A percentile compares a stretch with the other conserved stretches of the same genome.
Conservation (phyloP, 1,284 basidiomycete species). For the Flammula alnicola region DNA sequence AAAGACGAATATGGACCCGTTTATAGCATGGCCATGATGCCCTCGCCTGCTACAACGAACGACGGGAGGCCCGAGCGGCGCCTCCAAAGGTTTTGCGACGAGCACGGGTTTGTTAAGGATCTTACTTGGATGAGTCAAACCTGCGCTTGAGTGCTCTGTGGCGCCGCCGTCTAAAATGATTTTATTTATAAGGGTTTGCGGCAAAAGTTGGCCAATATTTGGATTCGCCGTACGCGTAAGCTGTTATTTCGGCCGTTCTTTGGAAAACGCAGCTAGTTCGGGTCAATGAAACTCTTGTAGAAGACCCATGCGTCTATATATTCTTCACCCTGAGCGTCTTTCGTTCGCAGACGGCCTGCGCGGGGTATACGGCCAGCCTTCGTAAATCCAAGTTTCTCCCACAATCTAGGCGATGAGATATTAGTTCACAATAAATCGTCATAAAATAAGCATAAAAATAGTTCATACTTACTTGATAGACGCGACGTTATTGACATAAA, state of each 20-base stretch:
- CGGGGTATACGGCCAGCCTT: constrained; percentile 85
- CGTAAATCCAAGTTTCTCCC: constrained; percentile 86
- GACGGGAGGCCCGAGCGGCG: too few species aligned
- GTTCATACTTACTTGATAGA: constrained; percentile 58
- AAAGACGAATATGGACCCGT: too few species aligned
- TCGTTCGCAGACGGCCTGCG: constrained; percentile 77
- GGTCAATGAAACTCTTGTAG: constrained; percentile 72
- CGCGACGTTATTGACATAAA: constrained; percentile 83
- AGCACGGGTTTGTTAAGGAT: constrained; percentile 2
- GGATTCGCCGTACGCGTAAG: too few species aligned
- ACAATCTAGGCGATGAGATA: constrained; percentile 57
- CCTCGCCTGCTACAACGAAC: too few species aligned
- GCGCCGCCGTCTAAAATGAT: neutral
- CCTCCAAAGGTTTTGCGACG: neutral
- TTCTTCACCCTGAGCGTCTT: constrained; percentile 76
- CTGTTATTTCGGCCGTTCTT: too few species aligned
- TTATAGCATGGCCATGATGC: too few species aligned
- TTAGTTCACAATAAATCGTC: constrained; percentile 18
- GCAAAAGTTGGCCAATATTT: too few species aligned
- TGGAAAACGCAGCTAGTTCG: too few species aligned
- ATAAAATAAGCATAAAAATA: constrained; percentile 9
- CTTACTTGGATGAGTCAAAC: neutral
- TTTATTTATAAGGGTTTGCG: too few species aligned
- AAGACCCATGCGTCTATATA: constrained; percentile 89
- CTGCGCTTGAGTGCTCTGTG: neutral